These are phyloP conservation scores for Actinomortierella ambigua DNA, from an alignment of 371 early-diverging fungal species.

Conservation along the genomic window DNA sequence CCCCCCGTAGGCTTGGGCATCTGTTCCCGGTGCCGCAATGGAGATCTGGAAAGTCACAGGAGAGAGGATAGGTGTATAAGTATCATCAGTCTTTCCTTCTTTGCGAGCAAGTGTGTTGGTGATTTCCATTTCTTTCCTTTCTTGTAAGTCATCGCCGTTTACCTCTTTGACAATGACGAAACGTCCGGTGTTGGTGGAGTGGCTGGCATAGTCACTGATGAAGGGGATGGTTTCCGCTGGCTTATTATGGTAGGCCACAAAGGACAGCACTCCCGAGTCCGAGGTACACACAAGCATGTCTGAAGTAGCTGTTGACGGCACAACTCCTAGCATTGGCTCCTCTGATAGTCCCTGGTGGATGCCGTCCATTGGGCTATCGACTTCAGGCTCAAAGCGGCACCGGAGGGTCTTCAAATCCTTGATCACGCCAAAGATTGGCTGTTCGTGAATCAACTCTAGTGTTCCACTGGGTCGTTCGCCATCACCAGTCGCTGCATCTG, in stretches of 20 bases:
- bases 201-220: not conserved
- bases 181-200: not conserved
- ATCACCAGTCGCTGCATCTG: constrained; percentile 4
- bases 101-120: too few relatives aligned
- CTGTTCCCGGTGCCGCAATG: constrained; percentile 26
- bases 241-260: constrained; percentile 22
- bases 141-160: too few relatives aligned
- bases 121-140: too few relatives aligned
- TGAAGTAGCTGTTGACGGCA: constrained; percentile 16
- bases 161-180: constrained; percentile 34
- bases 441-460: constrained; percentile 19
- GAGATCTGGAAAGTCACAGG: constrained; percentile 9
- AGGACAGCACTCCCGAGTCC: constrained; percentile 32
- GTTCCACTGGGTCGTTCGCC: constrained; percentile 21
- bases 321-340: constrained; percentile 14
- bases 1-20: constrained; percentile 15
- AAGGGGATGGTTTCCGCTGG: too few relatives aligned
- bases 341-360: not conserved
- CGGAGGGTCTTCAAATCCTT: constrained; percentile 25
- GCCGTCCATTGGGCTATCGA: not conserved
- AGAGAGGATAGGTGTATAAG: too few relatives aligned
- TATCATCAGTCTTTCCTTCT: too few relatives aligned
- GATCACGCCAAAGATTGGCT: constrained; percentile 39
- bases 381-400: constrained; percentile 18
- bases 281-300: constrained; percentile 24